A percentile compares a stretch with the other conserved stretches of the same genome.
These are phyloP conservation scores for Aspergillus cristatus DNA, from an alignment of 495 filamentous ascomycete genomes.

Conservation along the genomic window DNA sequence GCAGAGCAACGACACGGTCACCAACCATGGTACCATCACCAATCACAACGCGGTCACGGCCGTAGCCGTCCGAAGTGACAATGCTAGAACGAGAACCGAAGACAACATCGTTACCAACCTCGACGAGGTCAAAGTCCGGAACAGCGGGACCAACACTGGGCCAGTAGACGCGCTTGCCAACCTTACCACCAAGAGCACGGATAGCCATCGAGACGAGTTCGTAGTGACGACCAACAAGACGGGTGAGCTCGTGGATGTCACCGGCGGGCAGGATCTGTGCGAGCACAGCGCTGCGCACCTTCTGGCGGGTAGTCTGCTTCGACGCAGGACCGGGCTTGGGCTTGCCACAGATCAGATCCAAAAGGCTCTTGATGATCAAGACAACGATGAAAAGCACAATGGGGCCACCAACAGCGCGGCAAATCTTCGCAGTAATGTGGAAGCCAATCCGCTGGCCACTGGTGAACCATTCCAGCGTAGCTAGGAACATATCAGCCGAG, in stretches of 20 bases:
- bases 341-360: conserved; percentile 22
- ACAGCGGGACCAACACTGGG: conserved; percentile 36
- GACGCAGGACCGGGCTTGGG: conserved; percentile 16
- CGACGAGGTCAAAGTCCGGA: conserved; percentile 35
- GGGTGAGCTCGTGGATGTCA: conserved; percentile 16
- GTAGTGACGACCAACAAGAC: conserved; percentile 27
- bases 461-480: conserved; percentile 31
- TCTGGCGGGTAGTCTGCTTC: conserved; percentile 16
- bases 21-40: conserved; percentile 36
- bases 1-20: conserved; percentile 30
- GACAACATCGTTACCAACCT: conserved; percentile 40
- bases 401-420: conserved; percentile 23
- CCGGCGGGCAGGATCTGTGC: conserved; percentile 21
- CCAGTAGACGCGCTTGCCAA: conserved; percentile 39
- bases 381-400: conserved; percentile 24
- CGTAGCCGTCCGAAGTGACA: conserved; percentile 33
- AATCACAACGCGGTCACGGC: conserved; percentile 29
- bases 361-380: conserved; percentile 13
- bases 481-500: conserved; percentile 13
- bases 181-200: conserved; percentile 30
- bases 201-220: conserved; percentile 31
- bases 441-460: conserved; percentile 23
- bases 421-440: conserved; percentile 27
- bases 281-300: conserved; percentile 24
- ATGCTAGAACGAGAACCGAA: conserved; percentile 37